Percentiles rank a stretch among this genome's conserved stretches.
These are phyloP conservation scores for Apophysomyces elegans DNA, from an alignment of 371 early-diverging fungal genomes.

Conservation along the genomic window DNA sequence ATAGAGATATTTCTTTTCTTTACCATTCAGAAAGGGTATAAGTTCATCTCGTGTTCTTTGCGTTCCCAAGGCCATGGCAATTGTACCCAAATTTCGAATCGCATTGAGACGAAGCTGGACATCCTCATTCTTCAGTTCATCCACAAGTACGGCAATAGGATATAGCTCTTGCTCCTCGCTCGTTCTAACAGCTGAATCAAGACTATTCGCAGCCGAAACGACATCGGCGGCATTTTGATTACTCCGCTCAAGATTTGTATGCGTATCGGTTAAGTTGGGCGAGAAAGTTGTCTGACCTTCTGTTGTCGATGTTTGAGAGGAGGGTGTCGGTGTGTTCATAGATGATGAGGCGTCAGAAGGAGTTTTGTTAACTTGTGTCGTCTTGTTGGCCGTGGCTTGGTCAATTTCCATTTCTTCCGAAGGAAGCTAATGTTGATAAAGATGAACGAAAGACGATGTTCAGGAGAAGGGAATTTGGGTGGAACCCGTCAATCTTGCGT, in stretches of 20 bases:
- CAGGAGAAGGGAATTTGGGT: background rate
- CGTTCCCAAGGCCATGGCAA: conserved; percentile 95
- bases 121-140: conserved; percentile 98
- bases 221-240: background rate
- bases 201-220: conserved; percentile 1
- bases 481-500: no score
- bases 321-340: background rate
- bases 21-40: conserved; percentile 96
- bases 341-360: background rate
- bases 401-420: conserved; percentile 18
- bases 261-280: background rate
- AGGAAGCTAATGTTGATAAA: background rate
- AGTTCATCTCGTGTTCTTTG: conserved; percentile 96
- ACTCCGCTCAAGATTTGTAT: conserved; percentile 6
- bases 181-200: conserved; percentile 1
- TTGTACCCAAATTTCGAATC: conserved; percentile 90
- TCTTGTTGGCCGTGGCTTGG: conserved; percentile 12
- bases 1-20: background rate
- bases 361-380: background rate
- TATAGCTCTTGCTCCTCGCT: conserved; percentile 63
- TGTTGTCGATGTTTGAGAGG: conserved; percentile 1
- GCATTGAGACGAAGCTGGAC: conserved; percentile 92
- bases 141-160: conserved; percentile 93
- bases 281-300: background rate
- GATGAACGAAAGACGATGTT: background rate